Evolutionary conservation across 1,139 yeast species (phyloP).

Genomic region (Geotrichum phurueaensis): DNA sequence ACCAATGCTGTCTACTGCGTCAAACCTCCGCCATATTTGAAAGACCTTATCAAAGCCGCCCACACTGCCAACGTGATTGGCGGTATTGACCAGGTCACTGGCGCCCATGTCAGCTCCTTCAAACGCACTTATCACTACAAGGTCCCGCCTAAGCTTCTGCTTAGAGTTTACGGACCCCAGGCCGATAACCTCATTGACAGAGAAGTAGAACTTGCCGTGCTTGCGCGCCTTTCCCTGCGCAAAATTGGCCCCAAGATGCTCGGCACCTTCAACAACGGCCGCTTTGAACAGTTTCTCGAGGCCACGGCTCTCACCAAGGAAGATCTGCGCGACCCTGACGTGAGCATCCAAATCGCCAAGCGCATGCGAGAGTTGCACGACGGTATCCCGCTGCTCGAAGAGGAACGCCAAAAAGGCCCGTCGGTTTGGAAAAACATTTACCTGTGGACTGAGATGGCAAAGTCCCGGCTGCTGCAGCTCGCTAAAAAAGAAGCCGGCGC

Average conservation of each 20-base stretch:
- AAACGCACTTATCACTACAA: conserved; percentile 28
- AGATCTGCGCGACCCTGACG: conserved; percentile 68
- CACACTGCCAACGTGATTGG: conserved; percentile 17
- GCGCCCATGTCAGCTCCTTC: conserved; percentile 9
- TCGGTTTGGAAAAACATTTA: conserved; percentile 61
- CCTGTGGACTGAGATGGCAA: conserved; percentile 65
- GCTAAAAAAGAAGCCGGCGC: conserved; percentile 22
- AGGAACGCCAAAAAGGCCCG: conserved; percentile 54
- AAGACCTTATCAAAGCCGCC: conserved; percentile 27
- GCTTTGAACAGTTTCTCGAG: conserved; percentile 86
- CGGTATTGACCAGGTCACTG: conserved; percentile 18
- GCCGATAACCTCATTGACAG: conserved; percentile 84
- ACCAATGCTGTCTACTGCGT: conserved; percentile 84
- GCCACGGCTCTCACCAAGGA: conserved; percentile 67
- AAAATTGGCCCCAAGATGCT: conserved; percentile 82
- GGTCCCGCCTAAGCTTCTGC: conserved; percentile 46
- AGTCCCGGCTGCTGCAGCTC: conserved; percentile 36
- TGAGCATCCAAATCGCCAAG: conserved; percentile 82
- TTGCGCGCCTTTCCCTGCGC: conserved; percentile 66
- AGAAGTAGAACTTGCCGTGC: conserved; percentile 64
- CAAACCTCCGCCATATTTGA: conserved; percentile 35
- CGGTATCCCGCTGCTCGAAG: conserved; percentile 58
- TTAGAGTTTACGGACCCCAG: conserved; percentile 88
- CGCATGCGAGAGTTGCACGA: conserved; percentile 93
- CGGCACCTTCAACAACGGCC: conserved; percentile 86